Percentiles rank a stretch among this genome's conserved stretches.
phyloP scores from a whole-genome alignment of 179 eudicot species.

The Corrigiola litoralis region DNA sequence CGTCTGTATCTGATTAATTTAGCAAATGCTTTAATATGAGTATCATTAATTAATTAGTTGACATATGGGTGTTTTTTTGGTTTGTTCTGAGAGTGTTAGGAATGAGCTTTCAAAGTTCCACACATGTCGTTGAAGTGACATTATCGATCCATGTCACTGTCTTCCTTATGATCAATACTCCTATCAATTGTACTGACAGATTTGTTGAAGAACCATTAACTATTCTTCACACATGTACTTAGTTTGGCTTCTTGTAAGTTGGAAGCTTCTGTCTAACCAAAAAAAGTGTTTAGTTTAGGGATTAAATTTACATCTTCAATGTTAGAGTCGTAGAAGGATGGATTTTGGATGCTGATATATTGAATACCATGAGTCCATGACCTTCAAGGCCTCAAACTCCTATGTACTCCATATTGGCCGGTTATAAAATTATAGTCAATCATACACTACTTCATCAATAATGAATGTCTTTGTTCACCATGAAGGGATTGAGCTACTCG shows the following conservation, averaged over 20 bases:
- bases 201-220: background rate
- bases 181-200: constrained; percentile 16
- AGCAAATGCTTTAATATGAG: background rate
- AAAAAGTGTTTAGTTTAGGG: too few species aligned
- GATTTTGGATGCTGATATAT: too few species aligned
- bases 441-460: too few species aligned
- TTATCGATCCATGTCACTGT: constrained; percentile 23
- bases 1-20: background rate
- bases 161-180: background rate
- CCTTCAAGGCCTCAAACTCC: too few species aligned
- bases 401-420: too few species aligned
- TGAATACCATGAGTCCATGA: too few species aligned
- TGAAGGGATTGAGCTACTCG: too few species aligned
- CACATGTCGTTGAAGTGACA: constrained; percentile 16
- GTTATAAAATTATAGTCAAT: too few species aligned
- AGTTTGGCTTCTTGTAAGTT: background rate
- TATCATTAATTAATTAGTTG: background rate
- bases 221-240: background rate
- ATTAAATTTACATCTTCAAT: too few species aligned
- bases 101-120: constrained; percentile 1
- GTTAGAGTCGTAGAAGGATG: too few species aligned
- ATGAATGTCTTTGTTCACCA: too few species aligned
- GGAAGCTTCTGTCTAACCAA: background rate
- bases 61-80: background rate
- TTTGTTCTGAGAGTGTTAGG: background rate